phyloP scores from a whole-genome alignment of 2,329 filamentous ascomycete species.

The Nemania sp. region DNA sequence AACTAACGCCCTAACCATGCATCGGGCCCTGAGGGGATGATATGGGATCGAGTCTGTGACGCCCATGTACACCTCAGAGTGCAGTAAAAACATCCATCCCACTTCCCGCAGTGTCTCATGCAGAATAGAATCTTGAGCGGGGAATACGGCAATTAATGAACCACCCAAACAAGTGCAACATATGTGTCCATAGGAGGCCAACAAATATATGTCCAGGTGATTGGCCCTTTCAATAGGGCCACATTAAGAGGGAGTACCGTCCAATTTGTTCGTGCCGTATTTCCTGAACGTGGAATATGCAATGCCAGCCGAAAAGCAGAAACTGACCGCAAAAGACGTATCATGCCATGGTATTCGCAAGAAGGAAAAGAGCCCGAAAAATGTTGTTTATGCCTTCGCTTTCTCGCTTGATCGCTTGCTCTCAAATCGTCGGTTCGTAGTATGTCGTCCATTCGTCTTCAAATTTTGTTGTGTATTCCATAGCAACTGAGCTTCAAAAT shows the following conservation, averaged over 20 bases:
- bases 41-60: too few relatives aligned
- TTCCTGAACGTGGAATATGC: constrained; percentile 3
- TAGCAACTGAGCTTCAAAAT: constrained; percentile 4
- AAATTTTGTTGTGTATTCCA: constrained; percentile 5
- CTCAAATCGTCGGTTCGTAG: constrained; percentile 13
- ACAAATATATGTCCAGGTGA: background rate
- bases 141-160: constrained; percentile 4
- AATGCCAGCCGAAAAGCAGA: constrained; percentile 8
- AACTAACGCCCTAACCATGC: constrained; percentile 20
- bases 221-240: background rate
- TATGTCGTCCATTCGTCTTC: constrained; percentile 9
- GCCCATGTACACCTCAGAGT: too few relatives aligned
- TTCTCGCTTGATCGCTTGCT: background rate
- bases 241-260: background rate
- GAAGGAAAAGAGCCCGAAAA: constrained; percentile 1
- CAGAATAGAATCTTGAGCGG: background rate
- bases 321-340: background rate
- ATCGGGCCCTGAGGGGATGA: too few relatives aligned
- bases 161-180: constrained; percentile 6
- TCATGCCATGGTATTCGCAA: constrained; percentile 26
- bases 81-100: constrained; percentile 17
- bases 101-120: background rate
- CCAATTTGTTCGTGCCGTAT: constrained; percentile 6
- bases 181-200: background rate
- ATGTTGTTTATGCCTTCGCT: constrained; percentile 11